Base-by-base conservation (phyloP, 345 rosid genomes). In the Linum usitatissimum region DNA sequence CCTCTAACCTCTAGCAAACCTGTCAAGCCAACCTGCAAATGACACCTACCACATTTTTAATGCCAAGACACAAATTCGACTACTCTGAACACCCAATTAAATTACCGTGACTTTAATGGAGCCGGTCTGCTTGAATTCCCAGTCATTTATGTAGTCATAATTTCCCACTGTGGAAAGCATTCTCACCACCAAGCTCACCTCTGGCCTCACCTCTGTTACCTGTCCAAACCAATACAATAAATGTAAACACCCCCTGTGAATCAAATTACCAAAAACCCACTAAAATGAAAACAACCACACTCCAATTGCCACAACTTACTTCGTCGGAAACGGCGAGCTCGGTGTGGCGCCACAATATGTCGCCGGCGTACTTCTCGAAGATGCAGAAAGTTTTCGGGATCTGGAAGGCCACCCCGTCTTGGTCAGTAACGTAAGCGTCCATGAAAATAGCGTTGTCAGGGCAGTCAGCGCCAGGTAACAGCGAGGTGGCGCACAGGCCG, bases 181-280 rank as follows among this genome's bases (percentile, higher is more conserved):
- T 64, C 91, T 70, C 48, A 75, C 83, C 57, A 79, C 85, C 18
- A 83, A 65, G 64, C 80, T 85, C 66, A 76, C 73, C 20, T 80
- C 84, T 0, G 84, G 75, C 65, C 87, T 82, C 0, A 69, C 77
- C 69, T 85, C 91, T 12, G 71, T 83, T 10, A 73, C 56, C 91
- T 85, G 73, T 39, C 64, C 19, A 51, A 9, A 45, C 15, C 51
- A 45, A 45, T 9, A 10, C 14, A 5, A 45, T 4, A 15, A 15
- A 2, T 3, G 0, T 4, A 45, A 45, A 45, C 51, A 45, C 13
- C 51, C 4, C 14, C 7, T 4, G 10, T 3, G 1, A 45, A 45
- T 13, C 51, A 14, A 45, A 9, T 45, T 45, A 39, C 20, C 5
- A 15, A 55, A 4, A 56, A 40, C 2, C 23, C n/a, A n/a, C n/a